Percentiles rank a stretch among this genome's conserved stretches.
Conservation (phyloP, 305 asterid genomes). For the Solanum hybrid region DNA sequence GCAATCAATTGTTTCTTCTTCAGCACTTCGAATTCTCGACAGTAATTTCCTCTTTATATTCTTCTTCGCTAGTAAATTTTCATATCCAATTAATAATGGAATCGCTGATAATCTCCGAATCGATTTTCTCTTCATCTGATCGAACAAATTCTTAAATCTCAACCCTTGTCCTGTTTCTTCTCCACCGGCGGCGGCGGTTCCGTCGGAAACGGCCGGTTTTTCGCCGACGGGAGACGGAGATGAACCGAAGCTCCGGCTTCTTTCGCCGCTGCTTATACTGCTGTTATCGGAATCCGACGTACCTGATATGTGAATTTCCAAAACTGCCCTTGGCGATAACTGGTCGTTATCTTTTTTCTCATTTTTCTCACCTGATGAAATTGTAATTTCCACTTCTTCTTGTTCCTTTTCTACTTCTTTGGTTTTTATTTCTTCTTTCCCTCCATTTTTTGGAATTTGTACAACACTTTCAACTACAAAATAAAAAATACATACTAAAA, state of each 20-base stretch:
- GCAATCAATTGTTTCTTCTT: constrained; percentile 37
- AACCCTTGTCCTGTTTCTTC: constrained; percentile 30
- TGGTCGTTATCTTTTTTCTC: constrained; percentile 18
- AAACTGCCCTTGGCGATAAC: constrained; percentile 61
- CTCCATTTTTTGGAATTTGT: constrained; percentile 10
- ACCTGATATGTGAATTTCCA: constrained; percentile 48
- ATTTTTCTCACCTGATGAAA: neutral
- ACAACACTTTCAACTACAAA: constrained; percentile 11
- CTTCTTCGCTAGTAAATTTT: constrained; percentile 24
- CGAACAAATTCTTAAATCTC: constrained; percentile 63
- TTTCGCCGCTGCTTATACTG: constrained; percentile 18
- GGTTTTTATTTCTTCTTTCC: neutral
- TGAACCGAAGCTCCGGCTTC: constrained; percentile 32
- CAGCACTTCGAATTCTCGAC: constrained; percentile 46
- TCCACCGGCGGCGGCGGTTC: neutral
- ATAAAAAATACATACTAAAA: neutral
- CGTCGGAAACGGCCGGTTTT: constrained; percentile 4
- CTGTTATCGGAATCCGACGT: constrained; percentile 37
- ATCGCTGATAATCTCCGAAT: constrained; percentile 39
- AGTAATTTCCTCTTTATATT: constrained; percentile 26
- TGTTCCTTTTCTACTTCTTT: constrained; percentile 11
- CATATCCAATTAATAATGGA: constrained; percentile 44
- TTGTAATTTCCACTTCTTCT: constrained; percentile 5
- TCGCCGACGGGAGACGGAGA: constrained; percentile 8
- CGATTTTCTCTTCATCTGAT: constrained; percentile 44